Base-by-base conservation (phyloP, 1,139 yeast genomes). In the Nakaseomyces kungkrabaensis region DNA sequence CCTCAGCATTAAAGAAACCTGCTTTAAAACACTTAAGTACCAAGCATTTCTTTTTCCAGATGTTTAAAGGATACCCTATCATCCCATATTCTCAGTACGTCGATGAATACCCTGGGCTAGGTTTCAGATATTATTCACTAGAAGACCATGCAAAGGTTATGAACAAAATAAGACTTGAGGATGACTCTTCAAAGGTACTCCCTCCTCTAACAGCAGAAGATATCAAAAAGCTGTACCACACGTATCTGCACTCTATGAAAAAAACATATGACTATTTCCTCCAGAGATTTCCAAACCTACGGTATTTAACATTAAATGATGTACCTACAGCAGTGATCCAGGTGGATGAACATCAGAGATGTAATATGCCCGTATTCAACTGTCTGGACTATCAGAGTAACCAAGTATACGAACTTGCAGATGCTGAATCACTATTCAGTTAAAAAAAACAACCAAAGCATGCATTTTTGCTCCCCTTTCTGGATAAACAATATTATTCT, bases 161-260 rank as follows among this genome's bases (percentile, higher is more conserved):
- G 11, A 65, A 59, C 36, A 48, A 17, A 49, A 4, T 43, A 25
- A 34, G 42, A 13, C 10, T 13, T 9, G 33, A 36, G 9, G 47
- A 54, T 38, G 45, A 48, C n/a, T 42, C 50, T 33, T 43, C 42
- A 36, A 48, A 50, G 9, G 43, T 51, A 7, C 34, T 46, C 1
- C 42, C 29, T 3, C 33, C 40, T 5, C 27, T 63, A 10, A 54
- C 58, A 5, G 50, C 48, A 13, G 46, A 41, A 1, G 67, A 65
- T 42, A 41, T 62, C 7, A 45, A 54, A 3, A 48, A 52, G n/a
- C 38, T 65, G 4, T 65, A 62, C 40, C 59, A 62, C 45, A 52
- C 59, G 5, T 59, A 59, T 38, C 37, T 62, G 4, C 68, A 65
- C 48, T 62, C 65, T 7, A 47, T 62, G 52, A 61, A 55, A 44